phyloP scores from a whole-genome alignment of 495 filamentous ascomycete genomes.

The Oleoguttula mirabilis region DNA sequence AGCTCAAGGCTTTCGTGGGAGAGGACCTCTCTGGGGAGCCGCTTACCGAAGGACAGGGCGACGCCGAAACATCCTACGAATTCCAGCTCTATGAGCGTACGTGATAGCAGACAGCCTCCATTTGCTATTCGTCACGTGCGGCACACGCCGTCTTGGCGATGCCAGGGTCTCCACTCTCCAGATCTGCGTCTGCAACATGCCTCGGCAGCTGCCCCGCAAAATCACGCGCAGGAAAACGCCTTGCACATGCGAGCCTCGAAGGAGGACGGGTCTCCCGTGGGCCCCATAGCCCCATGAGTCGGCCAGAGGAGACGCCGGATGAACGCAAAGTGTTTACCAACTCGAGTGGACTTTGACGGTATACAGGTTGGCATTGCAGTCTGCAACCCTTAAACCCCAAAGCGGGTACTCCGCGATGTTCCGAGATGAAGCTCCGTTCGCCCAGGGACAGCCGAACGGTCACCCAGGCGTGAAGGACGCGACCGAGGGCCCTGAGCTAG shows the following conservation, averaged over 20 bases:
- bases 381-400: too few species aligned
- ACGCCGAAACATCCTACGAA: slow-evolving; percentile 42
- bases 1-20: slow-evolving; percentile 45
- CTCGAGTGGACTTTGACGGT: too few species aligned
- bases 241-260: not conserved
- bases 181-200: too few species aligned
- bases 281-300: too few species aligned
- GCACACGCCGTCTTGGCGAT: too few species aligned
- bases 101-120: too few species aligned
- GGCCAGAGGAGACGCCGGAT: too few species aligned
- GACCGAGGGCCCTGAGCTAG: slow-evolving; percentile 1
- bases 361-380: too few species aligned
- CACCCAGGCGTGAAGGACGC: slow-evolving; percentile 8
- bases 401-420: slow-evolving; percentile 1
- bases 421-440: slow-evolving; percentile 21
- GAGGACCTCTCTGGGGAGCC: slow-evolving; percentile 39
- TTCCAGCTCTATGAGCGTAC: slow-evolving; percentile 46
- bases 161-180: too few species aligned
- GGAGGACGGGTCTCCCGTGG: too few species aligned
- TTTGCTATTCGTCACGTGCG: too few species aligned
- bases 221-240: not conserved
- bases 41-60: slow-evolving; percentile 36
- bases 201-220: slow-evolving; percentile 8
- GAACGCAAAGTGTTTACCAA: too few species aligned
- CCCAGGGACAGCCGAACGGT: slow-evolving; percentile 19